These are phyloP conservation scores for Pseudomonodictys pantanalensis DNA, from an alignment of 495 filamentous ascomycete species.

Conservation along the genomic window DNA sequence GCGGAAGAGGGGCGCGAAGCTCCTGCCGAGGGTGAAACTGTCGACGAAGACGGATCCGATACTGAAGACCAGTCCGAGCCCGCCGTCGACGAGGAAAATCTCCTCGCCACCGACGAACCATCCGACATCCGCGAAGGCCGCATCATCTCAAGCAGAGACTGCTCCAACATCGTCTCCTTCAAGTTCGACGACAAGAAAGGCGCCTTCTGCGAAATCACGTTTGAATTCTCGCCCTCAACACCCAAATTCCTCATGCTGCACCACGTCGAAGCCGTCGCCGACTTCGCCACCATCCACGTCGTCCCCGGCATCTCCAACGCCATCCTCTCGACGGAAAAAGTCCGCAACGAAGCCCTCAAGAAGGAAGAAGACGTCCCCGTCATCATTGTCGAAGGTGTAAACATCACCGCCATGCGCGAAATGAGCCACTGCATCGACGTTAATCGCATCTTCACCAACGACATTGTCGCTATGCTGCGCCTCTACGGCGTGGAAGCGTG, in stretches of 20 bases:
- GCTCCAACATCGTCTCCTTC: constrained; percentile 69
- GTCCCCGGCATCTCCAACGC: constrained; percentile 72
- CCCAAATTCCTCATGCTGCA: constrained; percentile 92
- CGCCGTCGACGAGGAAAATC: constrained; percentile 44
- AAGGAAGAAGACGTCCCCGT: constrained; percentile 51
- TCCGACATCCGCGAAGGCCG: constrained; percentile 55
- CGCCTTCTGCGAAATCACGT: constrained; percentile 70
- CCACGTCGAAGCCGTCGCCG: constrained; percentile 75
- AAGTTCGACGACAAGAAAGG: constrained; percentile 73
- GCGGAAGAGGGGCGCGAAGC: too few species aligned
- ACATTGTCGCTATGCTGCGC: constrained; percentile 76
- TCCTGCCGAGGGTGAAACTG: too few species aligned
- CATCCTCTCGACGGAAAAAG: constrained; percentile 63
- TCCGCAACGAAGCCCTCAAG: constrained; percentile 45
- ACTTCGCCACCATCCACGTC: constrained; percentile 78
- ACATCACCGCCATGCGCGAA: constrained; percentile 83
- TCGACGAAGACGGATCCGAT: constrained; percentile 9
- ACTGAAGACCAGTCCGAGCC: too few species aligned
- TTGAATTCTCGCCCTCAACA: constrained; percentile 76
- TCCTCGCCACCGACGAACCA: constrained; percentile 10
- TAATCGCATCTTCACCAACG: constrained; percentile 85
- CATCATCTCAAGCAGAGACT: constrained; percentile 55
- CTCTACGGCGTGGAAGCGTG: constrained; percentile 93
- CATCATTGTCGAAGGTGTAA: constrained; percentile 80
- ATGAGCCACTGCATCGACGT: constrained; percentile 84